Evolutionary conservation across 352 stramenopile genomes (phyloP), one percentile per base, ranked within the genome.

Genomic region (Blastocystis sp.): DNA sequence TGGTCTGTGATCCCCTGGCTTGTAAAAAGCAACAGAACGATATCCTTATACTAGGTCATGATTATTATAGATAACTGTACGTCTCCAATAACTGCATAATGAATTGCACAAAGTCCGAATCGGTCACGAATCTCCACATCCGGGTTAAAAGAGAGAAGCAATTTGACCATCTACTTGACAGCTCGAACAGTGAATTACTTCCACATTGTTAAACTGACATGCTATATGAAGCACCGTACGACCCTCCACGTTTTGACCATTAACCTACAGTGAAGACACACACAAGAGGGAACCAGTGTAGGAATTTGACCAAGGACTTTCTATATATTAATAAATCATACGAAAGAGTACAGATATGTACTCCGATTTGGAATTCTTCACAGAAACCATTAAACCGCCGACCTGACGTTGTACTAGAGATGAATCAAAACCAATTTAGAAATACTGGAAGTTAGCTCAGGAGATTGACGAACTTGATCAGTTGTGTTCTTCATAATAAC

Each of bases 311-410:
- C 29, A 18, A 84, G 73, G 6, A 55, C 53, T 55, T 55, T 76
- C 64, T 76, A 76, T 15, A 43, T 13, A 82, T 68, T 8, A 82
- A 7, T 43, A 41, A 55, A 29, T 8, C 5, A 26, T 43, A 6
- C 34, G 3, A 82, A 39, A 13, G 3, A n/a, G 15, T 47, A 63
- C 61, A 23, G 41, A 39, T 20, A 88, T 45, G 15, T 79, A 79
- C 47, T 88, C 77, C 5, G 9, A 18, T n/a, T 76, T 63, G n/a
- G 64, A 68, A 29, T 79, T 79, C 68, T 88, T 88, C 43, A 79
- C 47, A 63, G 77, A 76, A 37, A 88, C 63, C 68, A 79, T 76
- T 13, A 88, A 26, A 55, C 77, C 63, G 13, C 34, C 45, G 26
- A 79, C 53, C 20, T 59, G 53, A 20, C 63, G 15, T 26, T 79